phyloP scores from a whole-genome alignment of 2,329 filamentous ascomycete species.

The Diplodia intermedia region DNA sequence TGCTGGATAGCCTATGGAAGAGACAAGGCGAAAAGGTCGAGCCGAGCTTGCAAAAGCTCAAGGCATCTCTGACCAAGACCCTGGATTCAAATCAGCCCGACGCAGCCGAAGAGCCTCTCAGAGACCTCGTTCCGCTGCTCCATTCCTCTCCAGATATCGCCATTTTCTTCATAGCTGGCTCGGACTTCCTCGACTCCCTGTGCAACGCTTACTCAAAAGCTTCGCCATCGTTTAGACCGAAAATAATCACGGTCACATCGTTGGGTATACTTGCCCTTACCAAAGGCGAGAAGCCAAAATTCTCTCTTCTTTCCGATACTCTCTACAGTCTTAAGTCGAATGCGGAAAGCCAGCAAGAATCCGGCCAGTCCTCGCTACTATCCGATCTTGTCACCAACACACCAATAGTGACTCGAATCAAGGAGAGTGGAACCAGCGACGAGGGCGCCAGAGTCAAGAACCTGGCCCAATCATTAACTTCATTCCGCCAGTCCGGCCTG shows the following conservation, averaged over 20 bases:
- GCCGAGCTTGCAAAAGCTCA: conserved; percentile 63
- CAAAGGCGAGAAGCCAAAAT: conserved; percentile 70
- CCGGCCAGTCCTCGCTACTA: conserved; percentile 67
- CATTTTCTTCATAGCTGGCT: conserved; percentile 77
- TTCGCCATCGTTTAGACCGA: conserved; percentile 67
- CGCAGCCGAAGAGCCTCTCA: conserved; percentile 62
- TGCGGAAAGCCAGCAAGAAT: conserved; percentile 66
- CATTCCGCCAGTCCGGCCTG: conserved; percentile 62
- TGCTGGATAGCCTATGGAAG: conserved; percentile 61
- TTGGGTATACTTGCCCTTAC: conserved; percentile 75
- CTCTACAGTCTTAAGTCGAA: conserved; percentile 79
- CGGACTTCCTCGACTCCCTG: conserved; percentile 84
- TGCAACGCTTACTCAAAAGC: conserved; percentile 69
- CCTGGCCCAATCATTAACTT: conserved; percentile 66
- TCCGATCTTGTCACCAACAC: conserved; percentile 82
- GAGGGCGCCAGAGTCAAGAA: conserved; percentile 65
- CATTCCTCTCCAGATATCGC: conserved; percentile 64
- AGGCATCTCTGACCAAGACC: conserved; percentile 66
- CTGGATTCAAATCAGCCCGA: conserved; percentile 69
- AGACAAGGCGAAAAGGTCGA: conserved; percentile 60
- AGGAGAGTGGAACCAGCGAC: conserved; percentile 57
- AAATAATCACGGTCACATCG: conserved; percentile 75
- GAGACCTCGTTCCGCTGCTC: conserved; percentile 68
- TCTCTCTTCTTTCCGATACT: conserved; percentile 80
- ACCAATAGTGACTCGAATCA: conserved; percentile 71